Conservation (phyloP, 2,329 filamentous ascomycete species). For the Malbranchea cinnamomea region DNA sequence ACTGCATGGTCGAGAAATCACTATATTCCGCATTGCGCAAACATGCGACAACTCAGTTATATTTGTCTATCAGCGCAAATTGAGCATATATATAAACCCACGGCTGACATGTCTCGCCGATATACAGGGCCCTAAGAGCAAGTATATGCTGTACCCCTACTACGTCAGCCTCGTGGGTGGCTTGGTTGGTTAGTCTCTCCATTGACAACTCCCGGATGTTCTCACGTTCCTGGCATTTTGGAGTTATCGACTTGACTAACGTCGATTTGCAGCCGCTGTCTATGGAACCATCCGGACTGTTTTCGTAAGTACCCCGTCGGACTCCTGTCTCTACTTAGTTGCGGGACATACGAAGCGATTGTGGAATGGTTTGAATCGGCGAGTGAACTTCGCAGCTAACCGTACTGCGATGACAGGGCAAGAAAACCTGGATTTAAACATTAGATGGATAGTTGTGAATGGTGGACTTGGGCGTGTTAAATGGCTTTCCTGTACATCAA, state of each 20-base stretch:
- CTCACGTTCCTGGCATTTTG: too few species aligned
- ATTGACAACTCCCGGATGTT: too few species aligned
- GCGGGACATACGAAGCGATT: slow-evolving; percentile 7
- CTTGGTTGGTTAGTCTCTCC: slow-evolving; percentile 30
- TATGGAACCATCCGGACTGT: slow-evolving; percentile 32
- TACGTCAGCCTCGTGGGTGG: slow-evolving; percentile 37
- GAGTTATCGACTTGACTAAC: too few species aligned
- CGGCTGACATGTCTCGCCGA: slow-evolving; percentile 4
- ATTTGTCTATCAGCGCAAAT: too few species aligned
- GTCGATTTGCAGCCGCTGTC: slow-evolving; percentile 19
- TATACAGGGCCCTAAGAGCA: slow-evolving; percentile 38
- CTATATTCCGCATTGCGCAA: too few species aligned
- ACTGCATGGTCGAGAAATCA: too few species aligned
- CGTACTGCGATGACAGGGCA: slow-evolving; percentile 31
- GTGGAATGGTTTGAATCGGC: neutral
- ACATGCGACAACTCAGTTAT: too few species aligned
- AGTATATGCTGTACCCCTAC: slow-evolving; percentile 46
- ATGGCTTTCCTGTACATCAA: too few species aligned
- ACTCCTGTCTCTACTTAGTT: slow-evolving; percentile 9
- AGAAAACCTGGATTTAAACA: slow-evolving; percentile 52
- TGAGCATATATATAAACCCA: too few species aligned
- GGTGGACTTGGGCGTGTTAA: too few species aligned
- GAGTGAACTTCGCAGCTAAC: too few species aligned
- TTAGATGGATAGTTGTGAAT: too few species aligned
- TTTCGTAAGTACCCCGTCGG: slow-evolving; percentile 20